These are phyloP conservation scores for Prunus mira DNA, from an alignment of 306 rosid genomes.

Conservation along the genomic window DNA sequence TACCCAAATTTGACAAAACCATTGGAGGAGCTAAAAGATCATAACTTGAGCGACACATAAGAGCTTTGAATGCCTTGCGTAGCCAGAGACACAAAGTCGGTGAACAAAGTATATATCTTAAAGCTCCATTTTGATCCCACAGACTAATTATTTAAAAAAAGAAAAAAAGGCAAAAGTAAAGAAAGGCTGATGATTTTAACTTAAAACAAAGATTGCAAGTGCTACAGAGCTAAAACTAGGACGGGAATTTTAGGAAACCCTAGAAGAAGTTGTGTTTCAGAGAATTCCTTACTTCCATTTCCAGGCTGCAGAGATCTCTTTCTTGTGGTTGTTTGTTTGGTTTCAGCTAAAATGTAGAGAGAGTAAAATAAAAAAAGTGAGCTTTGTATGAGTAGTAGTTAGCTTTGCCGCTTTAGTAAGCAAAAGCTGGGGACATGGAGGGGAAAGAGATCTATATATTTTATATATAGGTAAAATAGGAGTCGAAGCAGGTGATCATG, in stretches of 20 bases:
- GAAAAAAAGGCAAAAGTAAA: not conserved
- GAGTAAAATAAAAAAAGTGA: not conserved
- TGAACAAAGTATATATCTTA: slow-evolving; percentile 11
- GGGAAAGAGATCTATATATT: not conserved
- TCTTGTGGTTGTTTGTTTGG: slow-evolving; percentile 28
- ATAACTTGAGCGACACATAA: slow-evolving; percentile 22
- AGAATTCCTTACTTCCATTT: slow-evolving; percentile 50
- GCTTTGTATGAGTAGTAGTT: slow-evolving; percentile 36
- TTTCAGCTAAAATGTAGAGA: slow-evolving; percentile 34
- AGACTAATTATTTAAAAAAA: not conserved
- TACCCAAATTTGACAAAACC: not conserved
- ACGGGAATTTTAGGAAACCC: slow-evolving; percentile 27
- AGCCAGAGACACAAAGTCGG: not conserved
- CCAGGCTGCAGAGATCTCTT: slow-evolving; percentile 62
- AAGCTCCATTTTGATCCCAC: not conserved
- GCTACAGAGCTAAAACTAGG: slow-evolving; percentile 15
- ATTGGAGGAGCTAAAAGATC: slow-evolving; percentile 4
- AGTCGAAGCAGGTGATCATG: slow-evolving; percentile 26
- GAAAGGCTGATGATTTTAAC: not conserved
- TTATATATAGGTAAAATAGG: not conserved
- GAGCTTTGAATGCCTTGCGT: slow-evolving; percentile 20
- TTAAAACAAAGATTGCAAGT: not conserved
- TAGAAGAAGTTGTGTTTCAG: slow-evolving; percentile 14
- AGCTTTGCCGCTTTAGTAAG: slow-evolving; percentile 73
- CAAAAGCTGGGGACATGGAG: slow-evolving; percentile 29